Evolutionary conservation across 2,329 filamentous ascomycete species (phyloP).

Genomic region (Aspergillus pseudotamarii): DNA sequence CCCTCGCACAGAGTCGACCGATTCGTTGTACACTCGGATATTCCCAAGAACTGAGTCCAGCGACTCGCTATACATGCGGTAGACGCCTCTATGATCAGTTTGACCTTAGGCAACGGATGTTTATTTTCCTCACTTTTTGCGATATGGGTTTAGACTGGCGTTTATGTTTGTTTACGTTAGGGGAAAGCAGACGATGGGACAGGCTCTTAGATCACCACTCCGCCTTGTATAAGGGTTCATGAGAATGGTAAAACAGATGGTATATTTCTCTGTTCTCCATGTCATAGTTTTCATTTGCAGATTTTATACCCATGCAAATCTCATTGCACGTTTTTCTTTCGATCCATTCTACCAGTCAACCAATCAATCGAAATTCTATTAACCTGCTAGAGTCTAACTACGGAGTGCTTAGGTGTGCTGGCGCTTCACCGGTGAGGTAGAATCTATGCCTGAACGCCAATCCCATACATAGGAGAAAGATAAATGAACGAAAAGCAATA

Average conservation of each 20-base stretch:
- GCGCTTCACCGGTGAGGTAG: background rate
- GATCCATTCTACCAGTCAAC: background rate
- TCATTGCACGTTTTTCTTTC: background rate
- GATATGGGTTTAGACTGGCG: slow-evolving; percentile 7
- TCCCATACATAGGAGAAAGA: background rate
- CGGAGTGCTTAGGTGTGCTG: background rate
- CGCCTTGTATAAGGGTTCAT: background rate
- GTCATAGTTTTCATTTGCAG: slow-evolving; percentile 4
- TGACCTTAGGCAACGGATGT: background rate
- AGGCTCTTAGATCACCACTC: slow-evolving; percentile 3
- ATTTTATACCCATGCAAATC: slow-evolving; percentile 5
- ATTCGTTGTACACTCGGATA: slow-evolving; percentile 38
- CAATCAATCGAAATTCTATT: background rate
- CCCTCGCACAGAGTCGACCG: slow-evolving; percentile 39
- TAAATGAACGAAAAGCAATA: background rate
- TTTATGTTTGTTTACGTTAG: slow-evolving; percentile 4
- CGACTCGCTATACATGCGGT: slow-evolving; percentile 39
- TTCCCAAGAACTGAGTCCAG: slow-evolving; percentile 41
- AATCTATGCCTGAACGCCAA: background rate
- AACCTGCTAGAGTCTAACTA: background rate
- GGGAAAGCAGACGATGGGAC: background rate
- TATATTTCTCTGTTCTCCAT: background rate
- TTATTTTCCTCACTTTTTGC: background rate
- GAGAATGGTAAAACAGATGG: background rate
- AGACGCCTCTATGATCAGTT: slow-evolving; percentile 9